Evolutionary conservation across 495 filamentous ascomycete genomes (phyloP), one percentile per base, ranked within the genome.

Genomic region (Aspergillus biplanus): DNA sequence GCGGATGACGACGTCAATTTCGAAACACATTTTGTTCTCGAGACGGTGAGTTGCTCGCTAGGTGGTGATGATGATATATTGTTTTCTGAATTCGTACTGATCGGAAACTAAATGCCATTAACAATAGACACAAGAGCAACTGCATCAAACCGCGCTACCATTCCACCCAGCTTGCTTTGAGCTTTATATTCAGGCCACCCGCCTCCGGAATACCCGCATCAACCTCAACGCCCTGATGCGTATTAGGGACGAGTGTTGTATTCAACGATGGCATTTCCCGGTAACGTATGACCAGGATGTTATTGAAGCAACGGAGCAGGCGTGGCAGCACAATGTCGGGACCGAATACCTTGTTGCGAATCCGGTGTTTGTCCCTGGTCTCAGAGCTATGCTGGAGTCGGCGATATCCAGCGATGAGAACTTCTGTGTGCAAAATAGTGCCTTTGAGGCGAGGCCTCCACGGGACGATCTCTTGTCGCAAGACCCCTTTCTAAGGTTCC

Each of bases 331-430:
- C 7, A 3, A 11, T 0, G 18, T 52, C n/a, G 49, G 49, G 9
- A 0, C 6, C 0, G 73, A 74, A 35, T 74, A 66, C 54, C 60
- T 74, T 6, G 71, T 54, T 55, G 68, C 71, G 6, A 74, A 70
- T 37, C 71, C 70, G 33, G 42, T 75, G 32, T 64, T 61, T 44
- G 59, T 73, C 3, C 67, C 69, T 15, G 33, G 15, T 4, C 49
- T 73, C 1, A 44, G 49, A 8, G 21, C 49, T 0, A 21, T 69
- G 15, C 52, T 72, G 13, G 11, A 56, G 0, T 21, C 49, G 7
- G 68, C 69, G 21, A 55, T 67, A 16, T 50, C 55, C 6, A 33
- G 63, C 0, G 46, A 59, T 13, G 44, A 21, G 12, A 6, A n/a
- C 33, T 47, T 32, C 11, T 1, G 37, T 39, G 13, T 39, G 37